Conservation (phyloP, 2,329 filamentous ascomycete species). For the Xylaria multiplex region DNA sequence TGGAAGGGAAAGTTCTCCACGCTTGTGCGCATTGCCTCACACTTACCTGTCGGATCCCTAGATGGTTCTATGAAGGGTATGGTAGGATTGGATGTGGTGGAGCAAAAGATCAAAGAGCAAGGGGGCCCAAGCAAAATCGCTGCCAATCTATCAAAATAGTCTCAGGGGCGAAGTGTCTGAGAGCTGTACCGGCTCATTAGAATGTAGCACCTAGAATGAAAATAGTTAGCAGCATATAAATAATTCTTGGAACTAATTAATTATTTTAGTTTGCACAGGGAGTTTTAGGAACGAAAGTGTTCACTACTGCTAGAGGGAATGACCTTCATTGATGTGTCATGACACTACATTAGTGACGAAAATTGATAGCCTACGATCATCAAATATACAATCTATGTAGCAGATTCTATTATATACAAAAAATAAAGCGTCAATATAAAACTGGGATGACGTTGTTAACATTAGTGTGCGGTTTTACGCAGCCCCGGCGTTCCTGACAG, state of each 20-base stretch:
- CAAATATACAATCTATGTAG: no score
- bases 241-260: not conserved
- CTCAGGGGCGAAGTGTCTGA: not conserved
- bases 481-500: not conserved
- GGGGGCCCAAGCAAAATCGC: not conserved
- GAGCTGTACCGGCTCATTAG: not conserved
- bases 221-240: not conserved
- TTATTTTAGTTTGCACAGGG: no score
- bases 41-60: slow-evolving; percentile 5
- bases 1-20: slow-evolving; percentile 9
- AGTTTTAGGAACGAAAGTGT: not conserved
- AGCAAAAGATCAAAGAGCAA: slow-evolving; percentile 16
- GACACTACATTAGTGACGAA: no score
- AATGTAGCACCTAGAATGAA: not conserved
- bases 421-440: no score
- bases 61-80: slow-evolving; percentile 12
- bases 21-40: slow-evolving; percentile 9
- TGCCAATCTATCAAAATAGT: not conserved
- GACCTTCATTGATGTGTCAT: no score
- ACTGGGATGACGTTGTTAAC: not conserved
- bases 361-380: no score
- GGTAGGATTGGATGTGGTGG: slow-evolving; percentile 11
- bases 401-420: no score
- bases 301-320: no score
- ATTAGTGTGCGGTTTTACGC: not conserved